Evolutionary conservation across 2,329 filamentous ascomycete genomes (phyloP).

Genomic region (Cercospora zeae-maydis): DNA sequence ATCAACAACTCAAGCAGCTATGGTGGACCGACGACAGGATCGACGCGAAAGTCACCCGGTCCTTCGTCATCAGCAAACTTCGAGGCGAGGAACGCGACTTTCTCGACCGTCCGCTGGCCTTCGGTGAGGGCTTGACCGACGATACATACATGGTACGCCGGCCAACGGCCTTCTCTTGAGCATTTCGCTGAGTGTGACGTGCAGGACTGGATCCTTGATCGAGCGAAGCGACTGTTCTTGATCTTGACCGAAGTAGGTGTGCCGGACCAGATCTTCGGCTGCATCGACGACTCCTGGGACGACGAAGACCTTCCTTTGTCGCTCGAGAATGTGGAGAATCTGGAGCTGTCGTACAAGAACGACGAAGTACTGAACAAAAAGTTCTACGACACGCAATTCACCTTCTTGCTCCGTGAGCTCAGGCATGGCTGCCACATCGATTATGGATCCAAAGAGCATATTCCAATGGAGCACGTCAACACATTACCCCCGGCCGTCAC

Average conservation of each 20-base stretch:
- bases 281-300: slow-evolving; percentile 73
- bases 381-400: slow-evolving; percentile 68
- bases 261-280: slow-evolving; percentile 69
- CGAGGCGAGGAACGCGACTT: slow-evolving; percentile 60
- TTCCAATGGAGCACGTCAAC: slow-evolving; percentile 66
- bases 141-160: slow-evolving; percentile 60
- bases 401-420: slow-evolving; percentile 64
- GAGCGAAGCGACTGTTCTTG: slow-evolving; percentile 67
- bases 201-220: slow-evolving; percentile 67
- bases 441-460: slow-evolving; percentile 64
- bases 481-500: slow-evolving; percentile 50
- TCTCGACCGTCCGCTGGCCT: slow-evolving; percentile 61
- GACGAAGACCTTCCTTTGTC: slow-evolving; percentile 70
- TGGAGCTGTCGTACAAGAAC: slow-evolving; percentile 57
- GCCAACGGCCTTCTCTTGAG: not conserved
- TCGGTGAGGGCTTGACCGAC: slow-evolving; percentile 66
- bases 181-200: not conserved
- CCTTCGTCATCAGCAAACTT: slow-evolving; percentile 64
- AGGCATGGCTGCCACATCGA: slow-evolving; percentile 58
- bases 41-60: slow-evolving; percentile 63
- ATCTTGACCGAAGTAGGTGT: slow-evolving; percentile 67
- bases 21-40: slow-evolving; percentile 73
- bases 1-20: slow-evolving; percentile 49
- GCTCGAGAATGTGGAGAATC: slow-evolving; percentile 60
- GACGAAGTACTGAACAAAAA: slow-evolving; percentile 63